Base-by-base conservation (phyloP, 73 alveolate genomes). In the Paramecium biaurelia region DNA sequence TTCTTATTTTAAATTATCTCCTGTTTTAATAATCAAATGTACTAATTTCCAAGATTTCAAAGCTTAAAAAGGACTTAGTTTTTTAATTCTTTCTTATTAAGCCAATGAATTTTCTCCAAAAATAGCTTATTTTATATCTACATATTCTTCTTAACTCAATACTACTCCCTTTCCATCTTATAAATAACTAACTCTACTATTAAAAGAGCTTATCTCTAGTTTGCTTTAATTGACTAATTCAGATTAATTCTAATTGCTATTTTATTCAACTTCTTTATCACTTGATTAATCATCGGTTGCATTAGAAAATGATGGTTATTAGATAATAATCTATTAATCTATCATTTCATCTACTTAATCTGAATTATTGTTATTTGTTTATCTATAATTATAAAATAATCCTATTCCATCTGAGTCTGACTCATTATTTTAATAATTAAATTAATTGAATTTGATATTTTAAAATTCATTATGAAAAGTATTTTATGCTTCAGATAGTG, bases 1-100 rank as follows among this genome's bases (percentile, higher is more conserved):
- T 43, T 95, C 98, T 85, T 95, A 67, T 35, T 63, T 86, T 21
- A 86, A 85, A 92, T 95, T 93, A 87, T 95, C 98, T 68, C 95
- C 95, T 63, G 96, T 87, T 59, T 86, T 86, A 0, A 86, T 63
- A 26, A 86, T 86, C 43, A 86, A 26, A 34, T 57, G 88, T n/a
- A 49, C 93, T 30, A 86, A 38, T 59, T 57, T 86, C 93, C 88
- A 86, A 34, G 87, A 38, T 86, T 86, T 86, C 24, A 86, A 49
- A 37, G 42, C 35, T 30, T 74, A 53, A 21, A 59, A 86, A 10
- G 93, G 93, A 14, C 87, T 58, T 28, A 38, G 9, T 24, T 20
- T 11, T 86, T 76, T 86, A 15, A 86, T 63, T 63, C 87, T 86
- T 11, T 53, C 47, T 38, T 86, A 23, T 86, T 86, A 35, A 59